These are phyloP conservation scores for Salix udensis DNA, from an alignment of 345 rosid species.

Conservation along the genomic window DNA sequence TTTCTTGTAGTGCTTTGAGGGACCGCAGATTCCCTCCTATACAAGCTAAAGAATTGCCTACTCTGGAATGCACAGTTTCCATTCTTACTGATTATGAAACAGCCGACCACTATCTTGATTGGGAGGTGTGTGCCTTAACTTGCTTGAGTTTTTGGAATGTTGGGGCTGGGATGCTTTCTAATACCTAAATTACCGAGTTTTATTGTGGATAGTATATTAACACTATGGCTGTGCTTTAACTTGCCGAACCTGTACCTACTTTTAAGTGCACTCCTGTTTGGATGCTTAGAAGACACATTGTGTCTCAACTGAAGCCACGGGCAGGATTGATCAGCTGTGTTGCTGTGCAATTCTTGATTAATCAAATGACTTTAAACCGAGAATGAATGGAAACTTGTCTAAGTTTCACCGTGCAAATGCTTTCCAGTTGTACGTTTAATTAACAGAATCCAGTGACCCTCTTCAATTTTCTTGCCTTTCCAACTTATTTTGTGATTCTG, in stretches of 20 bases:
- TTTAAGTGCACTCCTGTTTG: background rate
- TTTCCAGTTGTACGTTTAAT: background rate
- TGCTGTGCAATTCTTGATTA: background rate
- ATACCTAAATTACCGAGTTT: background rate
- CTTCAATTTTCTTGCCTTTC: background rate
- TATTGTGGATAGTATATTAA: background rate
- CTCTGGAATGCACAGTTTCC: slow-evolving; percentile 88
- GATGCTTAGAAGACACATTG: background rate
- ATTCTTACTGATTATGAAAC: slow-evolving; percentile 73
- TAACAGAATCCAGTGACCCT: background rate
- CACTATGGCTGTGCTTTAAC: background rate
- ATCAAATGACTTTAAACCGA: background rate
- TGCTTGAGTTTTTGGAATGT: background rate
- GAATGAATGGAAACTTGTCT: background rate
- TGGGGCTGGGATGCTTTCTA: background rate
- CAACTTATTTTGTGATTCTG: slow-evolving; percentile 2
- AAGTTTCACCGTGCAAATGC: background rate
- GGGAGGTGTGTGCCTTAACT: slow-evolving; percentile 68
- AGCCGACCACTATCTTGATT: slow-evolving; percentile 77
- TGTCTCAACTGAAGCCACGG: background rate
- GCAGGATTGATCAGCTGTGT: background rate
- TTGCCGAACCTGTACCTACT: background rate
- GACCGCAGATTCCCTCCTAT: slow-evolving; percentile 96
- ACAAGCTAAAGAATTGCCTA: slow-evolving; percentile 86
- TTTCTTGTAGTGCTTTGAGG: slow-evolving; percentile 75